phyloP scores from a whole-genome alignment of 257 asterid genomes.

The Nemophila menziesii region DNA sequence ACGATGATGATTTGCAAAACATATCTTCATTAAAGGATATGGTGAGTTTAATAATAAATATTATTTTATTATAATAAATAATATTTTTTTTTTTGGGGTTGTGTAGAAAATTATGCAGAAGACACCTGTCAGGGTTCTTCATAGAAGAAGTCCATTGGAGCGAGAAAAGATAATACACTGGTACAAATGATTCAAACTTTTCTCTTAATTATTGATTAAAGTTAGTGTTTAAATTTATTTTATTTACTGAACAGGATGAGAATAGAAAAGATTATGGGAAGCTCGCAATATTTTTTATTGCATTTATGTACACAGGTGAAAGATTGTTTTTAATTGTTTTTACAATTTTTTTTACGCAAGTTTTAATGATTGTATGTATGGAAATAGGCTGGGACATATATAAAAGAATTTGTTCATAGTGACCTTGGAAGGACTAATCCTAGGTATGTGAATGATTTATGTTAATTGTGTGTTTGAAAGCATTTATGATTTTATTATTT shows the following conservation, averaged over 20 bases:
- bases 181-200: slow-evolving; percentile 24
- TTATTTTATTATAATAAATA: slow-evolving; percentile 2
- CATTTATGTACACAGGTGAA: slow-evolving; percentile 90
- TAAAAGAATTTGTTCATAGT: slow-evolving; percentile 94
- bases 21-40: slow-evolving; percentile 46
- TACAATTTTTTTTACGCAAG: not conserved
- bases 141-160: slow-evolving; percentile 89
- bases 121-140: slow-evolving; percentile 96
- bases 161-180: slow-evolving; percentile 78
- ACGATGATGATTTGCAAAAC: slow-evolving; percentile 35
- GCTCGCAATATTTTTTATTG: slow-evolving; percentile 61
- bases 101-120: slow-evolving; percentile 70
- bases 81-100: slow-evolving; percentile 14
- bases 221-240: not conserved
- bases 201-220: not conserved
- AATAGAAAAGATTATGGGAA: slow-evolving; percentile 55
- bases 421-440: slow-evolving; percentile 95
- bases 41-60: slow-evolving; percentile 24
- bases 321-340: not conserved
- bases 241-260: slow-evolving; percentile 47
- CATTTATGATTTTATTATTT: too few relatives aligned
- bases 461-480: not conserved
- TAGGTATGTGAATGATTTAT: slow-evolving; percentile 33
- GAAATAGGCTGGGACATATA: slow-evolving; percentile 91
- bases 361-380: not conserved